Evolutionary conservation across 192 early-diverging fungal genomes (phyloP), one percentile per base, ranked within the genome.

Genomic region (Coemansia pectinata): DNA sequence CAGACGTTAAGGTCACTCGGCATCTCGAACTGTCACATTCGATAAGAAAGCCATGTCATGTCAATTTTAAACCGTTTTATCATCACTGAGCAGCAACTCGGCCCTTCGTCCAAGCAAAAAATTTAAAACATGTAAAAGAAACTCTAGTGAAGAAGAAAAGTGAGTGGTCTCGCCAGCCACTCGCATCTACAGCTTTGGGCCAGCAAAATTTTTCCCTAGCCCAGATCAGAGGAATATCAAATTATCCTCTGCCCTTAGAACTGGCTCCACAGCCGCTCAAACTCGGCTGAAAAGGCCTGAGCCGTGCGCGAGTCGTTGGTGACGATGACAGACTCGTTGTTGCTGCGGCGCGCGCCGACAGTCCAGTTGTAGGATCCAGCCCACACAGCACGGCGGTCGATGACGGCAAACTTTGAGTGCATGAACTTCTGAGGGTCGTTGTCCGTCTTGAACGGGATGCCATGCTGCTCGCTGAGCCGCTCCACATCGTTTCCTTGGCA

Each of bases 351-450:
- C 8, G 90, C 90, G 12, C 85, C 75, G 45, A 78, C 70, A 29
- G 74, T 78, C 66, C 78, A 82, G 67, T 85, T 74, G 74, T 71
- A 79, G 11, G 89, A 90, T 1, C 91, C 91, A 38, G 83, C 78
- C 73, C 88, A 87, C 8, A 91, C 74, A 14, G 86, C 72, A 33
- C 74, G 68, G 44, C 78, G 70, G 70, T 90, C 88, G 39, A 90
- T 79, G 23, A 90, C 68, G 2, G 88, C 89, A 77, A 92, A 92
- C 71, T 92, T 92, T 62, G 90, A 85, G 63, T 92, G 91, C 91
- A 92, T 92, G 52, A 80, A 73, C 62, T 70, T 77, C 2, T 65
- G 40, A 21, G 66, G 65, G 65, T 79, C 81, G 36, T 63, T 71
- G 66, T 88, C 85, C 58, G 77, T 83, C 52, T 84, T 88, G 63